Percentiles rank a stretch among this genome's conserved stretches.
These are phyloP conservation scores for Collybia sordida DNA, from an alignment of 768 basidiomycete species.

Conservation along the genomic window DNA sequence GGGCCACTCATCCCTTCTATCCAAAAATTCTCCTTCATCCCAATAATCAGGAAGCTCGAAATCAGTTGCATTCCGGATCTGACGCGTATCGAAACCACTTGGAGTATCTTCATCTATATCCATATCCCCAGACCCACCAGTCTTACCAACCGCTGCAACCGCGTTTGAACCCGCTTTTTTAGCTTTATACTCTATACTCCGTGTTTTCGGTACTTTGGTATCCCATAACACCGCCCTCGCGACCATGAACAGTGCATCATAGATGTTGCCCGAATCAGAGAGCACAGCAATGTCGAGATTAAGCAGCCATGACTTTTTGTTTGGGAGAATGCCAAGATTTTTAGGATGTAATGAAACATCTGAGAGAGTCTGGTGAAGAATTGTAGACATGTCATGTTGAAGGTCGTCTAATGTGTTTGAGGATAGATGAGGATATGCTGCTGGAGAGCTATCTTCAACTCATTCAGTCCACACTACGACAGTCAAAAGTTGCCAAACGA, in stretches of 20 bases:
- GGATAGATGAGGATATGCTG: constrained; percentile 73
- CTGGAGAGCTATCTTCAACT: constrained; percentile 65
- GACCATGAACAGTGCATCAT: constrained; percentile 79
- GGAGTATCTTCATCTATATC: constrained; percentile 50
- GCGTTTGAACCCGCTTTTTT: constrained; percentile 20
- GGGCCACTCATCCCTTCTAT: constrained; percentile 68
- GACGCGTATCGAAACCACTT: constrained; percentile 62
- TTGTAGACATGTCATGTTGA: constrained; percentile 66
- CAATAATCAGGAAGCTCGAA: constrained; percentile 88
- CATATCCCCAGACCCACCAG: constrained; percentile 41
- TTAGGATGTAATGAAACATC: constrained; percentile 65
- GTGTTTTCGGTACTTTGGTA: constrained; percentile 75
- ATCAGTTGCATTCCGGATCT: constrained; percentile 57
- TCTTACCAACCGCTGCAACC: constrained; percentile 13
- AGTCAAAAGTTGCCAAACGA: constrained; percentile 24
- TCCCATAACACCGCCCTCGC: constrained; percentile 80
- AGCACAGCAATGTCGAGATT: constrained; percentile 75
- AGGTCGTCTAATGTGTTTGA: constrained; percentile 70
- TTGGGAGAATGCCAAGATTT: constrained; percentile 60
- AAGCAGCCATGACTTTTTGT: constrained; percentile 73
- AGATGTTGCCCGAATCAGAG: constrained; percentile 71
- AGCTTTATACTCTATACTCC: constrained; percentile 66
- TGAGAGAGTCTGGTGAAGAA: constrained; percentile 63
- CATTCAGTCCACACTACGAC: constrained; percentile 8
- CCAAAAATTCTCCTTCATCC: constrained; percentile 76